phyloP scores from a whole-genome alignment of 2,329 filamentous ascomycete genomes.

The Cryphonectria japonica region DNA sequence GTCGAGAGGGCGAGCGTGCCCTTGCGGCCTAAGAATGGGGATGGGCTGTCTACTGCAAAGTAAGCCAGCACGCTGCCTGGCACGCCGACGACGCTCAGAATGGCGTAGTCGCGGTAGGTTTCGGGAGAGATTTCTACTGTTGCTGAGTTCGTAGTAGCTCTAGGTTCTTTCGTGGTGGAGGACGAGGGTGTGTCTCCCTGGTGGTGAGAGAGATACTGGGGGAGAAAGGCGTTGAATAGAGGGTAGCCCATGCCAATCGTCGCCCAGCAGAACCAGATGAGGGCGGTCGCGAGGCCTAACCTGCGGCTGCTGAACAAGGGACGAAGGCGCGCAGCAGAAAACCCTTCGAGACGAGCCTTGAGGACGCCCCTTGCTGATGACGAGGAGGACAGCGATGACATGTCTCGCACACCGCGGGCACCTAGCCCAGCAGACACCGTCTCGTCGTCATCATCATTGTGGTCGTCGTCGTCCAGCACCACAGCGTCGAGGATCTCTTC shows the following conservation, averaged over 20 bases:
- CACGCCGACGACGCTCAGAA: conserved; percentile 76
- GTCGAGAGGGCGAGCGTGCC: conserved; percentile 73
- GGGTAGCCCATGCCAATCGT: conserved; percentile 86
- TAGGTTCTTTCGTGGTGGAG: not conserved
- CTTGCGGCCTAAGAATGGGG: conserved; percentile 67
- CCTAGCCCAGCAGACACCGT: not conserved
- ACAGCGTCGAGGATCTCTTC: conserved; percentile 67
- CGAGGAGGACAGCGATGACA: conserved; percentile 28
- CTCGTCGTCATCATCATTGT: conserved; percentile 12
- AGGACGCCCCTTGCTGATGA: conserved; percentile 47
- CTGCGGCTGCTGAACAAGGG: conserved; percentile 65
- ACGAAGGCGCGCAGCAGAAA: conserved; percentile 68
- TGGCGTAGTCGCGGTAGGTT: conserved; percentile 80
- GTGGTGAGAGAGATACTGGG: conserved; percentile 72
- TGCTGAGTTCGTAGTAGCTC: not conserved
- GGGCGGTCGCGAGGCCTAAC: conserved; percentile 53
- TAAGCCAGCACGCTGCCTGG: conserved; percentile 77
- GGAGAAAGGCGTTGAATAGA: conserved; percentile 88
- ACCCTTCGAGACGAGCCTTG: conserved; percentile 63
- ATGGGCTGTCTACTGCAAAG: conserved; percentile 69
- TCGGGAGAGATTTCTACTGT: conserved; percentile 44
- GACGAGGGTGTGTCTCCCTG: conserved; percentile 37
- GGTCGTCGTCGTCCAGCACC: conserved; percentile 42
- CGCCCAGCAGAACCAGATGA: conserved; percentile 81
- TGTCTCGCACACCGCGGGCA: not conserved